Evolutionary conservation across 306 rosid genomes (phyloP).

Genomic region (Medicago lupulina): DNA sequence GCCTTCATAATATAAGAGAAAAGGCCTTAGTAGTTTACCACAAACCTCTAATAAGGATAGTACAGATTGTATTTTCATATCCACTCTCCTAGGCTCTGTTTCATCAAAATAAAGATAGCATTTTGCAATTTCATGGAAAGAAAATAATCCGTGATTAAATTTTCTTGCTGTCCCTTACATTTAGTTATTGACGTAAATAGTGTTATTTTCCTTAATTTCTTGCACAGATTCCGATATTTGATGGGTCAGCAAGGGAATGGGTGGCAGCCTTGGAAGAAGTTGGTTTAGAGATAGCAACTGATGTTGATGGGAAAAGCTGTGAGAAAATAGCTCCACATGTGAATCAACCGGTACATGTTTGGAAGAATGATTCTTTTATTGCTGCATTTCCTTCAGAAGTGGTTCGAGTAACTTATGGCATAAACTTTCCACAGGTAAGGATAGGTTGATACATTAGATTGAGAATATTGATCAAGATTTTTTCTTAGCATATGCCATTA

Average conservation of each 20-base stretch:
- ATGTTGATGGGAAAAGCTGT: slow-evolving; percentile 54
- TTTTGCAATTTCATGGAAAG: slow-evolving; percentile 32
- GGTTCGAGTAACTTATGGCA: slow-evolving; percentile 73
- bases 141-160: slow-evolving; percentile 2
- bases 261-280: slow-evolving; percentile 69
- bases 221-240: slow-evolving; percentile 84
- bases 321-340: slow-evolving; percentile 75
- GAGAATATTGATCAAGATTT: slow-evolving; percentile 33
- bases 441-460: slow-evolving; percentile 22
- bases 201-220: slow-evolving; percentile 35
- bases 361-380: slow-evolving; percentile 76
- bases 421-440: slow-evolving; percentile 78
- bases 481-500: slow-evolving; percentile 18
- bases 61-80: background rate
- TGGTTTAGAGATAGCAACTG: slow-evolving; percentile 69
- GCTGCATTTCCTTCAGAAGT: slow-evolving; percentile 76
- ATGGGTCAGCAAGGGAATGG: slow-evolving; percentile 93
- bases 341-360: slow-evolving; percentile 66
- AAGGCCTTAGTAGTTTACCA: slow-evolving; percentile 3
- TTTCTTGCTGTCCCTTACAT: background rate
- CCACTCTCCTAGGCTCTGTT: background rate
- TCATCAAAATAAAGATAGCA: slow-evolving; percentile 9
- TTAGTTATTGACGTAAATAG: slow-evolving; percentile 12
- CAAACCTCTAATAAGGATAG: background rate
- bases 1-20: background rate